These are phyloP conservation scores for Aspergillus sclerotialis DNA, from an alignment of 2,329 filamentous ascomycete species.

Conservation along the genomic window DNA sequence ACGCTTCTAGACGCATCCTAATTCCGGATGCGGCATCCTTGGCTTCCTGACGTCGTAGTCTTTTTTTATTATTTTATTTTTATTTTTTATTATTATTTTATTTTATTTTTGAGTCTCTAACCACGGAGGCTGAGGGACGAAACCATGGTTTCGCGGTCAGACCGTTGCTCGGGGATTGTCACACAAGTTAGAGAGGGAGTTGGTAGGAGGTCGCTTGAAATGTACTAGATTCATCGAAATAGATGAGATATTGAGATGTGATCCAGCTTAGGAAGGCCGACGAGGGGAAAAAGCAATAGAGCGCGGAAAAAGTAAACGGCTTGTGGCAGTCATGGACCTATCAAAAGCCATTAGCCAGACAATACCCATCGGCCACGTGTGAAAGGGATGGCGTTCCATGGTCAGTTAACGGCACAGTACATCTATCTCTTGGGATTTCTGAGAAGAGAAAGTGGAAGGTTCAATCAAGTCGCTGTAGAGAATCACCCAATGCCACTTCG, in stretches of 20 bases:
- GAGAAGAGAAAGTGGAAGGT: too few species aligned
- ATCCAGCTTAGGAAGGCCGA: background rate
- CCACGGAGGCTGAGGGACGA: conserved; percentile 10
- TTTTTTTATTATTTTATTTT: background rate
- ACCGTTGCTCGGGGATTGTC: background rate
- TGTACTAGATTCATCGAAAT: too few species aligned
- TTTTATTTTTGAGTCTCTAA: too few species aligned
- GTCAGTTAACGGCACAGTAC: too few species aligned
- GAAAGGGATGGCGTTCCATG: too few species aligned
- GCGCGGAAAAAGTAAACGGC: background rate
- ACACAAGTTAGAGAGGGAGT: background rate
- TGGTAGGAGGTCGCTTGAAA: background rate
- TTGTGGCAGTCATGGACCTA: too few species aligned
- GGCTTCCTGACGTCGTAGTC: background rate
- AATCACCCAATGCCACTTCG: too few species aligned
- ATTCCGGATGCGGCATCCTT: background rate
- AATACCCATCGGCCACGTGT: too few species aligned
- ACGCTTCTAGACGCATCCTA: background rate
- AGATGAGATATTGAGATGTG: too few species aligned
- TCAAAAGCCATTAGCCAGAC: too few species aligned
- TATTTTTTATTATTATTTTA: background rate
- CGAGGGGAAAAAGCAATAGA: conserved; percentile 1
- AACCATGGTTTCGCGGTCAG: conserved; percentile 1
- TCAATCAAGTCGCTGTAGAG: too few species aligned
- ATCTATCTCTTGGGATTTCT: too few species aligned